Evolutionary conservation across 1,284 basidiomycete species (phyloP).

Genomic region (Heterobasidion irregulare): DNA sequence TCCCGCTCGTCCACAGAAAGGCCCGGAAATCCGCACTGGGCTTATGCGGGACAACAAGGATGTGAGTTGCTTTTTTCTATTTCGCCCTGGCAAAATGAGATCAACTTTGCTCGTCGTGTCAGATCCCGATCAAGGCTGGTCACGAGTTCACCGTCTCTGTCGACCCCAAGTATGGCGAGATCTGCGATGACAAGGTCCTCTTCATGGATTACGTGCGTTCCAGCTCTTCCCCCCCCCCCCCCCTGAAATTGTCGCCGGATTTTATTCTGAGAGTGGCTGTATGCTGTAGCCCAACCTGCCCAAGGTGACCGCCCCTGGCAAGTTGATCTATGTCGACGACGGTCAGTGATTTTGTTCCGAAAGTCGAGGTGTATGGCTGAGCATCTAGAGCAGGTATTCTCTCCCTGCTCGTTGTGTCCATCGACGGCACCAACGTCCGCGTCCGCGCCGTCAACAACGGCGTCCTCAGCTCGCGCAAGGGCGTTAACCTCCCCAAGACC

Average conservation of each 20-base stretch:
- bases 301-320: constrained; percentile 93
- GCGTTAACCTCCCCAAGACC: constrained; percentile 99
- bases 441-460: constrained; percentile 95
- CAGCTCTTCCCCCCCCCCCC: no score
- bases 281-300: constrained; percentile 55
- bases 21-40: constrained; percentile 98
- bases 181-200: constrained; percentile 76
- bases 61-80: constrained; percentile 38
- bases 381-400: constrained; percentile 57
- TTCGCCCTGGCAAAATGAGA: not conserved
- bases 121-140: constrained; percentile 82
- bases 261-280: not conserved
- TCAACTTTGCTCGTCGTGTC: constrained; percentile 10
- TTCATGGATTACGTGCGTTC: constrained; percentile 83
- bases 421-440: constrained; percentile 74
- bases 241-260: constrained; percentile 11
- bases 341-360: constrained; percentile 36
- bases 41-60: constrained; percentile 84
- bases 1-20: constrained; percentile 59
- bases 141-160: constrained; percentile 94
- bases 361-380: not conserved
- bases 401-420: constrained; percentile 85
- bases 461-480: constrained; percentile 92
- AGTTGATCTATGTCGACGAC: constrained; percentile 96
- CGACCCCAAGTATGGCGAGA: constrained; percentile 75